These are phyloP conservation scores for Aechmea fasciata DNA, from an alignment of 176 grass and related monocot genomes.

Conservation along the genomic window DNA sequence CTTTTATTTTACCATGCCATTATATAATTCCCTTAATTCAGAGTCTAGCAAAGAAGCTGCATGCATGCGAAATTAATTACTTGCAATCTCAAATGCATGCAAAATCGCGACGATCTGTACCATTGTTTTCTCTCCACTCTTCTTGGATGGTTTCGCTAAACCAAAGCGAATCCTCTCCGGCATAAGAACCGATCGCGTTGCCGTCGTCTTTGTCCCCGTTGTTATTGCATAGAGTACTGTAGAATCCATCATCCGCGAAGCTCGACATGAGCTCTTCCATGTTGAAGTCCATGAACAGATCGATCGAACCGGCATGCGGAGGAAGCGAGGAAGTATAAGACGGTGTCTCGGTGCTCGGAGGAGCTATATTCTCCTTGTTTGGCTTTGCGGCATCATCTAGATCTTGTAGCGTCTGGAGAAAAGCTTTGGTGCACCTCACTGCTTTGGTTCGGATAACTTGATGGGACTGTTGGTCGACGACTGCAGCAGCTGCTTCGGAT, in stretches of 20 bases:
- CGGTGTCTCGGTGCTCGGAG: no score
- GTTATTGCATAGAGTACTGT: background rate
- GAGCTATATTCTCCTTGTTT: background rate
- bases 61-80: slow-evolving; percentile 4
- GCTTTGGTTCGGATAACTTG: slow-evolving; percentile 28
- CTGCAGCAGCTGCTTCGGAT: background rate
- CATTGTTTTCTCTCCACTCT: background rate
- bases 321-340: slow-evolving; percentile 14
- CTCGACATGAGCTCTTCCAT: slow-evolving; percentile 21
- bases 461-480: background rate
- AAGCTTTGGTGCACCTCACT: slow-evolving; percentile 29
- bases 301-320: no score
- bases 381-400: no score
- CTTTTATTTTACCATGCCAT: no score
- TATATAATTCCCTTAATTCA: background rate
- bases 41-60: slow-evolving; percentile 18
- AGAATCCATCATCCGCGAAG: slow-evolving; percentile 14
- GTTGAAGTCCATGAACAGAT: slow-evolving; percentile 11
- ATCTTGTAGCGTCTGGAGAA: background rate
- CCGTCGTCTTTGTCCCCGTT: background rate
- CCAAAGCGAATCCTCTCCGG: background rate
- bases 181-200: background rate
- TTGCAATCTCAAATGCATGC: no score
- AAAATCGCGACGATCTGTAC: no score
- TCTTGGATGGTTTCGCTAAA: background rate